Base-by-base conservation (phyloP, 23 red algal species). In the Gracilaria domingensis region DNA sequence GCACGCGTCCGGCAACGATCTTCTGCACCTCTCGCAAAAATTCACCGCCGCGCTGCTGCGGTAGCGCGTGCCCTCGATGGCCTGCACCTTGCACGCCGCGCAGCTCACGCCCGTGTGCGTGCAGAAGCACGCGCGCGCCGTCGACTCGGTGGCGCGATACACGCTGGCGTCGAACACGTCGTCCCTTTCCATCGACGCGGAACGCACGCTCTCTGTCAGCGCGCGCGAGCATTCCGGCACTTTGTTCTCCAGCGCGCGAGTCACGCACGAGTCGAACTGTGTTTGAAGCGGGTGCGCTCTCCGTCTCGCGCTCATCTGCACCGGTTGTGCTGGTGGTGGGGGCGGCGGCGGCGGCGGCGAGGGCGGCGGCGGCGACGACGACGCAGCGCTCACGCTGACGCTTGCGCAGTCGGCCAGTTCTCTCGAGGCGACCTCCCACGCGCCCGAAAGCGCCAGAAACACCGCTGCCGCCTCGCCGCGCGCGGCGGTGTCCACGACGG, bases 401-500 rank as follows among this genome's bases (percentile, higher is more conserved):
- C 11, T 45, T 4, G 67, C 20, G 9, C 33, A 73, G 34, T 73
- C 67, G 35, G 67, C 21, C 21, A 81, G 47, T 23, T 81, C 76
- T 23, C 76, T 26, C 47, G 76, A 48, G 2, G 76, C 76, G 12
- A 35, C 49, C 37, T 81, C 40, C 76, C 76, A 81, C 8, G 76
- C 47, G 12, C 76, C 76, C 3, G 76, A 81, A 24, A 81, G 54
- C 17, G 76, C 76, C 35, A 81, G 49, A 81, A 81, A 81, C n/a
- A 81, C 54, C 4, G 76, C 76, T 8, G 76, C 76, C 5, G 76
- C 76, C 47, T 81, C 76, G 2, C 76, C 18, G 7, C 76, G 76
- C 32, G 76, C 26, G 17, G 76, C 76, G 12, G 76, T 81, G 24
- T 81, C 76, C 32, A 59, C 76, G 20, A 81, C 76, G 20, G 76